Evolutionary conservation across 1,284 basidiomycete species (phyloP).

Genomic region (Trametes pubescens): DNA sequence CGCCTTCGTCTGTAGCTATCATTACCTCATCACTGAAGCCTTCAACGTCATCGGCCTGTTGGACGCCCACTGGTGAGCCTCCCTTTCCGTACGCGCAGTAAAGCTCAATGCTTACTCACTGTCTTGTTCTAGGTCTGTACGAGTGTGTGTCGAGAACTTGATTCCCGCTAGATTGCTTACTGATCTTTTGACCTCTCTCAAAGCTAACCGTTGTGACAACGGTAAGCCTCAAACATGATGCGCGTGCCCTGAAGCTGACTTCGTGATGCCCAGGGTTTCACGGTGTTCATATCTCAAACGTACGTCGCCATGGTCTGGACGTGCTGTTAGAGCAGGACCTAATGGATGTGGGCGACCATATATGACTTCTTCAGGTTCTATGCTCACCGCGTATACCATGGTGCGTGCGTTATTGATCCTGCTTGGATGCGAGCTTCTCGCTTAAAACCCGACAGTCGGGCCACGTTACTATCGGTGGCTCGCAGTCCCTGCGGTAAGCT

Average conservation of each 20-base stretch:
- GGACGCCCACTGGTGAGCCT: background rate
- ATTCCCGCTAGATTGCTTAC: background rate
- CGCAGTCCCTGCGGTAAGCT: conserved; percentile 6
- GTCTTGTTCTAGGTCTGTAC: no score
- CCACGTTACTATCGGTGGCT: conserved; percentile 14
- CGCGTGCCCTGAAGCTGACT: background rate
- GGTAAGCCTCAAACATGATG: background rate
- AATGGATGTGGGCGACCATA: background rate
- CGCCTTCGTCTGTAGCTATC: conserved; percentile 7
- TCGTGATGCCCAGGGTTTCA: background rate
- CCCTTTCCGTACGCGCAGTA: no score
- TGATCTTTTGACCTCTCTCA: background rate
- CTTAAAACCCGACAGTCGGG: no score
- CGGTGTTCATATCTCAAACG: background rate
- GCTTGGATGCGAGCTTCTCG: no score
- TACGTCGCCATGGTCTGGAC: background rate
- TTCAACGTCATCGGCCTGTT: background rate
- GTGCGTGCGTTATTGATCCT: no score
- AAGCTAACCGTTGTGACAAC: background rate
- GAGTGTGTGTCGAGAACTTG: background rate
- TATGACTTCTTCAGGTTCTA: conserved; percentile 4
- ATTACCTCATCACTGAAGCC: conserved; percentile 7
- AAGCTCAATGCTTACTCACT: no score
- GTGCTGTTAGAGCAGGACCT: background rate
- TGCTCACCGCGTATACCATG: conserved; percentile 2